These are phyloP conservation scores for Aureobasidium sp. DNA, from an alignment of 2,329 filamentous ascomycete species.

Conservation along the genomic window DNA sequence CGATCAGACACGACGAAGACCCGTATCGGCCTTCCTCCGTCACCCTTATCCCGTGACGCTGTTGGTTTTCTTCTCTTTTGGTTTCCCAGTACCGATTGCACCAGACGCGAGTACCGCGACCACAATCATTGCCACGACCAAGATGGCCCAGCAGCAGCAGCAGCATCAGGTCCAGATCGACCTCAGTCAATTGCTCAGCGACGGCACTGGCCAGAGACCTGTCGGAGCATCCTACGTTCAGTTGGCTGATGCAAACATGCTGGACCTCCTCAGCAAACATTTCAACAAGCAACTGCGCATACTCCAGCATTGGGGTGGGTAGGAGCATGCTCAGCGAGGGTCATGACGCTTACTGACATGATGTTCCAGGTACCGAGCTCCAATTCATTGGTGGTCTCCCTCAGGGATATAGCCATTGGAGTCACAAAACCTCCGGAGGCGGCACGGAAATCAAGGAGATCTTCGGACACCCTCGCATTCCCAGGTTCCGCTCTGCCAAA, in stretches of 20 bases:
- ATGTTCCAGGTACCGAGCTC: neutral
- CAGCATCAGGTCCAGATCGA: neutral
- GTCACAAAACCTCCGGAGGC: neutral
- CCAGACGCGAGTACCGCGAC: neutral
- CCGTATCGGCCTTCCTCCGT: neutral
- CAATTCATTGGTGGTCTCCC: neutral
- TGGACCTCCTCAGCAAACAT: neutral
- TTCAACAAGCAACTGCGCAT: neutral
- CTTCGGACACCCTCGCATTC: neutral
- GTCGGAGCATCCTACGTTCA: neutral
- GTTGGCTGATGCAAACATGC: neutral
- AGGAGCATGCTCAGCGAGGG: neutral
- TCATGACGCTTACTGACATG: neutral
- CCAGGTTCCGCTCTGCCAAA: neutral
- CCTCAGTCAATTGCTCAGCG: neutral
- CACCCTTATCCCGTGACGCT: neutral
- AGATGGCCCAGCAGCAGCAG: neutral
- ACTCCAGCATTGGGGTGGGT: neutral
- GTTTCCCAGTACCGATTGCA: neutral
- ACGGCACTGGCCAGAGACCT: neutral
- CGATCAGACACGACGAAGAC: neutral
- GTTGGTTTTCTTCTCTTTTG: neutral
- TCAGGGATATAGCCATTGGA: neutral
- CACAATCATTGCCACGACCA: neutral
- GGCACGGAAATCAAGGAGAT: neutral